Evolutionary conservation across 352 stramenopile species (phyloP), one percentile per base, ranked within the genome.

Genomic region (Pythium rhizo-oryzae): DNA sequence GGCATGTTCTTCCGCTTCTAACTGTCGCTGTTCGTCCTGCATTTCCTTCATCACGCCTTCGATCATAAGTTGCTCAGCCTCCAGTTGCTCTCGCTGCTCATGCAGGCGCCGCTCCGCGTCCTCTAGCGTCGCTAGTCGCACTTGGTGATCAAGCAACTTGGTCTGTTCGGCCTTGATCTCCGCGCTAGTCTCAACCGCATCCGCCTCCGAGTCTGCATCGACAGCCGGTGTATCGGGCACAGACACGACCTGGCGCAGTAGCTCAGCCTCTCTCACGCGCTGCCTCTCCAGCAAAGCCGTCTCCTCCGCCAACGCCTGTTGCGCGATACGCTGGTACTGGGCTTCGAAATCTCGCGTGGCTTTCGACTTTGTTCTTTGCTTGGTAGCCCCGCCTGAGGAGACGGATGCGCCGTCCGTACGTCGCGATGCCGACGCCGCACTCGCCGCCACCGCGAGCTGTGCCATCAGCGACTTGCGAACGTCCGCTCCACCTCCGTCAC

Each of bases 281-380:
- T 89, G 77, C 66, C 73, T 65, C 23, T 54, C 69, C 9, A 87
- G 30, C 25, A 82, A 59, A 11, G 60, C 49, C 44, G 85, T 74
- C 49, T 94, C 75, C 46, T 90, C 83, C 1, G 72, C 67, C 30
- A 74, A 71, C 8, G 84, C 82, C 62, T 88, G 81, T 41, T 83
- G 80, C 53, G 77, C 67, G 1, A 72, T 76, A 15, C 79, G 78
- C 44, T 92, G 69, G 46, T 91, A 94, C 64, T 89, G 82, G 25
- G 74, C 62, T 18, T 90, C 79, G 75, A 92, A 92, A n/a, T 59
- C 62, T 76, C 75, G 23, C 62, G 69, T 21, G 65, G 76, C 39
- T 71, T 65, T 52, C 58, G 61, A 44, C 79, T 70, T 56, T 16
- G 30, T 30, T 8, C 21, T 44, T 18, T 59, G 18, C 16, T n/a